phyloP scores from a whole-genome alignment of 805 yeast genomes.

The Metschnikowia noctiluminum region DNA sequence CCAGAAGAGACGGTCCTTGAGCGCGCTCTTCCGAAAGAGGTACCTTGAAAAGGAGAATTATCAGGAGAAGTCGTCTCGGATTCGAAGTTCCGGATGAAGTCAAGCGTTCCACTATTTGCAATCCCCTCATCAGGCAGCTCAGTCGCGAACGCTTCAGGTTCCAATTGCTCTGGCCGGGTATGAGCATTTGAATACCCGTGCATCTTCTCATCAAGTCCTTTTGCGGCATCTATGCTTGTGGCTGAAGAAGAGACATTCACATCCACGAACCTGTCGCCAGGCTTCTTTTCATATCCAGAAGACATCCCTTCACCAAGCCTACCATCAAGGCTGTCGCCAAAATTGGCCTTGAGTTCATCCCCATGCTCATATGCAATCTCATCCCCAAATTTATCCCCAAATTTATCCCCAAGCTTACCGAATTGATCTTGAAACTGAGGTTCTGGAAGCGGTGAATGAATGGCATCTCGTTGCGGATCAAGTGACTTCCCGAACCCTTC shows the following conservation, averaged over 20 bases:
- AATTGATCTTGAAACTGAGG: background rate
- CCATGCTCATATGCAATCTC: no score
- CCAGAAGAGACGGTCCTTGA: no score
- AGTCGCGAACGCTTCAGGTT: no score
- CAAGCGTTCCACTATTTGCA: background rate
- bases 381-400: no score
- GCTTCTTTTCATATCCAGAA: background rate
- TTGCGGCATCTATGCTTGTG: constrained; percentile 13
- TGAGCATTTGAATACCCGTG: background rate
- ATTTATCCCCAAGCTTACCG: background rate
- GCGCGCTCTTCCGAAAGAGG: no score
- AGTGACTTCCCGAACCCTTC: constrained; percentile 23
- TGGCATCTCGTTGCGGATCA: constrained; percentile 18
- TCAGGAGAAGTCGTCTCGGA: background rate
- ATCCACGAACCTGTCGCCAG: constrained; percentile 27
- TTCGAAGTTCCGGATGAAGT: constrained; percentile 1
- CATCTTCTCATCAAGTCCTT: constrained; percentile 6
- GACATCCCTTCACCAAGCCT: no score
- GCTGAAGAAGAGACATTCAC: constrained; percentile 27
- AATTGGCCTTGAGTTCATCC: no score
- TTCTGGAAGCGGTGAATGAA: background rate
- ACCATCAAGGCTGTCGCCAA: no score
- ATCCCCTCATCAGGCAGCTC: background rate
- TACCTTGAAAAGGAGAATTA: no score
- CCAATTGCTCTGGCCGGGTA: no score